A percentile compares a stretch with the other conserved stretches of the same genome.
phyloP scores from a whole-genome alignment of 345 rosid species.

The Pseudoturritis turrita region DNA sequence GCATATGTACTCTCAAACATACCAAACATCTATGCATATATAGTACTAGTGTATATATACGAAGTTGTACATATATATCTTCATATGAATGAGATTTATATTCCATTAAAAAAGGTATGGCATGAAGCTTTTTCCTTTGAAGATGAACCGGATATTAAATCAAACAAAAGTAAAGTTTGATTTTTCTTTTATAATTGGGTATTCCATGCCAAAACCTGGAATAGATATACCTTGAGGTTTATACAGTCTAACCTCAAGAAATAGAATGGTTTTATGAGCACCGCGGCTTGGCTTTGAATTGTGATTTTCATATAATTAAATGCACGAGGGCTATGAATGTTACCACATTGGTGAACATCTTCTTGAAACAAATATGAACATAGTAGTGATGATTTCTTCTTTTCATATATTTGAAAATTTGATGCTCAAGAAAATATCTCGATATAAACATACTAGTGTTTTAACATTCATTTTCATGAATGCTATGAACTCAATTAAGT shows the following conservation, averaged over 20 bases:
- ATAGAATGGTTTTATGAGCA: neutral
- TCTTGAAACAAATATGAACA: neutral
- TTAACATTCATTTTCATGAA: neutral
- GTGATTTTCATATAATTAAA: neutral
- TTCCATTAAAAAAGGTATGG: neutral
- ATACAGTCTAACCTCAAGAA: neutral
- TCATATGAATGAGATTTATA: neutral
- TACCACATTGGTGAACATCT: slow-evolving; percentile 4
- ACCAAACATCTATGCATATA: neutral
- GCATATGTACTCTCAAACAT: neutral
- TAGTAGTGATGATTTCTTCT: neutral
- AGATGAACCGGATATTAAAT: neutral
- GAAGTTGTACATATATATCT: neutral
- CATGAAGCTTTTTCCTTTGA: neutral
- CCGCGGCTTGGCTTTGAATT: neutral
- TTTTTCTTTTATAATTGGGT: neutral
- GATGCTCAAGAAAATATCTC: neutral
- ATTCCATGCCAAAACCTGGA: neutral
- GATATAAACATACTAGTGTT: neutral
- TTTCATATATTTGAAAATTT: neutral
- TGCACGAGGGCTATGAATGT: neutral
- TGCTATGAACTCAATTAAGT: neutral
- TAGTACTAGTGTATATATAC: too few relatives aligned
- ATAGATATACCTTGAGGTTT: neutral
- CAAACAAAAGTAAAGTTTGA: neutral